A percentile compares a stretch with the other conserved stretches of the same genome.
Conservation (phyloP, 768 basidiomycete genomes). For the Coprinellus aureogranulatus region DNA sequence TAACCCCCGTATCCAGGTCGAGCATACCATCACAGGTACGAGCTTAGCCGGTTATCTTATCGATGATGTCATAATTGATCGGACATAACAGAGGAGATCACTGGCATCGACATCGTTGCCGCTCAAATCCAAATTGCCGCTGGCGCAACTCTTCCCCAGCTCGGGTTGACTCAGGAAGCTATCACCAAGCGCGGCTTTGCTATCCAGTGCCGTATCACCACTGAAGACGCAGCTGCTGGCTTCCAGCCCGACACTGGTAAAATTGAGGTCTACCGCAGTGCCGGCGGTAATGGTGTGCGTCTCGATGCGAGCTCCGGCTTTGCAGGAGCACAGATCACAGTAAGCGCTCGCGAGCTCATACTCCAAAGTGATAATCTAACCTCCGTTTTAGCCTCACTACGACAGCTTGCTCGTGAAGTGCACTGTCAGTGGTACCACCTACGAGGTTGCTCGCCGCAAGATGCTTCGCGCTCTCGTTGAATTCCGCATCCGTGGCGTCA, state of each 20-base stretch:
- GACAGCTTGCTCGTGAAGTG: slow-evolving; percentile 97
- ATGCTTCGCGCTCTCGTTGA: slow-evolving; percentile 99
- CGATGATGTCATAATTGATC: slow-evolving; percentile 3
- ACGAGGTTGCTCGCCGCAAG: slow-evolving; percentile 97
- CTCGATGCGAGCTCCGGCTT: slow-evolving; percentile 96
- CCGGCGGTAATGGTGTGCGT: slow-evolving; percentile 97
- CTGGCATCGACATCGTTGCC: slow-evolving; percentile 98
- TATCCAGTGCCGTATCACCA: slow-evolving; percentile 97
- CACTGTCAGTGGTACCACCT: slow-evolving; percentile 92
- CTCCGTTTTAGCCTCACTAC: slow-evolving; percentile 79
- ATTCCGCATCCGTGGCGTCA: slow-evolving; percentile 98
- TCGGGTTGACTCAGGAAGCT: slow-evolving; percentile 93
- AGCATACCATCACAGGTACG: slow-evolving; percentile 95
- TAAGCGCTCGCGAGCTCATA: slow-evolving; percentile 34
- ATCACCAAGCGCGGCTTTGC: slow-evolving; percentile 96
- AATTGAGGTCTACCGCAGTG: slow-evolving; percentile 98
- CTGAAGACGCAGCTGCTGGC: slow-evolving; percentile 85
- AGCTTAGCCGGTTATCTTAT: slow-evolving; percentile 3
- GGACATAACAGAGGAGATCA: slow-evolving; percentile 82
- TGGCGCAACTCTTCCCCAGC: slow-evolving; percentile 90
- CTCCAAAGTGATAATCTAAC: not conserved
- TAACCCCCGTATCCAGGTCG: slow-evolving; percentile 99
- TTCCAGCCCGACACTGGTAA: slow-evolving; percentile 99
- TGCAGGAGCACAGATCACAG: slow-evolving; percentile 98
- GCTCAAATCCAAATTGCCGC: slow-evolving; percentile 99